phyloP scores from a whole-genome alignment of 345 rosid species.

The Ceriops tagal region DNA sequence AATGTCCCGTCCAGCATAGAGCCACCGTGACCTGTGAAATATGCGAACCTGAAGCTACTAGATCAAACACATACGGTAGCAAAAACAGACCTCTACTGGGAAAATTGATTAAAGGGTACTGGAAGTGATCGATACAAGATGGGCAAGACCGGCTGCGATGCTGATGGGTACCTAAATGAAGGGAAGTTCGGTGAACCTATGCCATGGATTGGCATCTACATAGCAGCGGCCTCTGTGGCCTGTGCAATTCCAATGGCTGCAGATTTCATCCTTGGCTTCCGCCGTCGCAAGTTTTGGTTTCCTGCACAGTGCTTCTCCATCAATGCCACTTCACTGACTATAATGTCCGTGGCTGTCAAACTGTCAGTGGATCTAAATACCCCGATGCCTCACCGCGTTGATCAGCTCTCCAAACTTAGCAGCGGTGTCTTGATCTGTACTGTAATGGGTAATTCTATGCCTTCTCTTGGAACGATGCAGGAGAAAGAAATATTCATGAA shows the following conservation, averaged over 20 bases:
- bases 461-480: constrained; percentile 77
- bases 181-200: constrained; percentile 60
- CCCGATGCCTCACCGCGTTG: constrained; percentile 74
- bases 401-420: constrained; percentile 87
- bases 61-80: background rate
- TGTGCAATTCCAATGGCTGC: constrained; percentile 71
- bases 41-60: background rate
- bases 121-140: constrained; percentile 16
- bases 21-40: background rate
- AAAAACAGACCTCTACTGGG: background rate
- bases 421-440: constrained; percentile 71
- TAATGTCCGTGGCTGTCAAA: constrained; percentile 65
- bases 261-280: constrained; percentile 59
- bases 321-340: constrained; percentile 75
- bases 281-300: constrained; percentile 63
- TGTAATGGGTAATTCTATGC: constrained; percentile 78
- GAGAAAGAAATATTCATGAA: constrained; percentile 48
- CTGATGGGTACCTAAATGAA: constrained; percentile 57
- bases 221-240: constrained; percentile 64
- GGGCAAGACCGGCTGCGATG: constrained; percentile 60
- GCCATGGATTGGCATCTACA: constrained; percentile 84
- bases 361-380: constrained; percentile 88
- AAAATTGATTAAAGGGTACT: background rate
- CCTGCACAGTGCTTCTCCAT: constrained; percentile 67
- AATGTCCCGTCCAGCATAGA: too few species aligned